Evolutionary conservation across 306 rosid species (phyloP).

Genomic region (Cucurbita maxima): DNA sequence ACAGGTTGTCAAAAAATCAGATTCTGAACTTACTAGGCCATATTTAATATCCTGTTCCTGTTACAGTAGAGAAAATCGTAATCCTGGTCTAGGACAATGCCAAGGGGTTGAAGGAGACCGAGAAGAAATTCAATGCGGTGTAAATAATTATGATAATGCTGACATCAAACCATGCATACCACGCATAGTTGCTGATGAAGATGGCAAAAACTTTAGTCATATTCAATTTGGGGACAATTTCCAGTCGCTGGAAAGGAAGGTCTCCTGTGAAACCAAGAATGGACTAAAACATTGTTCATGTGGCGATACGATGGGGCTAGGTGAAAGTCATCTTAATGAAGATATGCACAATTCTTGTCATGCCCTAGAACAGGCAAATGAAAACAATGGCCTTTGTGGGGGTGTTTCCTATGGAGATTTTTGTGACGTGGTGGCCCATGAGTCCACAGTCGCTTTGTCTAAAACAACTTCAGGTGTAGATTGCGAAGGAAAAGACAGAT

Average conservation of each 20-base stretch:
- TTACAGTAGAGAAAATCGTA: constrained; percentile 6
- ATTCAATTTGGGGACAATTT: constrained; percentile 14
- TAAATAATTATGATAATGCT: constrained; percentile 20
- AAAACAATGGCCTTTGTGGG: constrained; percentile 14
- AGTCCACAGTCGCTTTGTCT: constrained; percentile 8
- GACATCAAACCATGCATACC: constrained; percentile 12
- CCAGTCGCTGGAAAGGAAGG: constrained; percentile 22
- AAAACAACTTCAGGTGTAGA: constrained; percentile 13
- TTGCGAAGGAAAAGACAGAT: constrained; percentile 21
- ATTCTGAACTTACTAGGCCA: constrained; percentile 7
- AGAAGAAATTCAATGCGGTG: constrained; percentile 12
- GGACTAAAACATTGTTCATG: constrained; percentile 28
- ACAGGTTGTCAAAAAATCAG: constrained; percentile 1
- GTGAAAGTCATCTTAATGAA: constrained; percentile 10
- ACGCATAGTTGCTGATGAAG: constrained; percentile 21
- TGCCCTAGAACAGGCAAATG: constrained; percentile 17
- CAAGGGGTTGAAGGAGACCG: constrained; percentile 18
- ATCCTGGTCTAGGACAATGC: constrained; percentile 11
- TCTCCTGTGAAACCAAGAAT: constrained; percentile 14
- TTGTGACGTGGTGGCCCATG: constrained; percentile 13
- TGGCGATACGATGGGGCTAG: not conserved
- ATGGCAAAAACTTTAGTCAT: constrained; percentile 17
- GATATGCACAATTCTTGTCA: constrained; percentile 12
- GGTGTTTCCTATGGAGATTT: constrained; percentile 14
- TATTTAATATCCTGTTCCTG: constrained; percentile 15